A percentile compares a stretch with the other conserved stretches of the same genome.
Conservation (phyloP, 2,329 filamentous ascomycete species). For the Xylaria digitata region DNA sequence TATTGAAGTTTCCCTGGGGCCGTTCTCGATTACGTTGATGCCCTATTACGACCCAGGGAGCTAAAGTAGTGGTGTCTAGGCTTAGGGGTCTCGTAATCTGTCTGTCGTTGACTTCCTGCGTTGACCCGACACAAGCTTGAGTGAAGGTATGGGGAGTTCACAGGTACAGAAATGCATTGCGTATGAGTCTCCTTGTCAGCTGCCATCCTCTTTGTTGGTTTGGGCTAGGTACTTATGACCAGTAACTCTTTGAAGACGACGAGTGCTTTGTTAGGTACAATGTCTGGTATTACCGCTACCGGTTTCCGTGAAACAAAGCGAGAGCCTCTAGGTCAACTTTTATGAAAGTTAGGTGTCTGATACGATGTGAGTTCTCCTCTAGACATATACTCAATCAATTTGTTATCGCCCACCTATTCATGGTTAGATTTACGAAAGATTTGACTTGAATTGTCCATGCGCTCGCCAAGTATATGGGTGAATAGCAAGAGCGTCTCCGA, state of each 20-base stretch:
- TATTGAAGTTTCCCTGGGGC: not conserved
- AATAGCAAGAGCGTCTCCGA: not conserved
- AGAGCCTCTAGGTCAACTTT: not conserved
- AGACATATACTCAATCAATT: too few relatives aligned
- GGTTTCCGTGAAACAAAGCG: constrained; percentile 26
- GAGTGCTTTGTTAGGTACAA: constrained; percentile 2
- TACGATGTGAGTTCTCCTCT: not conserved
- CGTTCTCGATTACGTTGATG: constrained; percentile 1
- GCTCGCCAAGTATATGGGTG: not conserved
- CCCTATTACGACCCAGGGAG: not conserved
- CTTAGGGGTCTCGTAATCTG: not conserved
- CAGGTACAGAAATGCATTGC: not conserved
- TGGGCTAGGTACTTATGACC: not conserved
- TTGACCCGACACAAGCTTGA: not conserved
- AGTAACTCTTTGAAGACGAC: not conserved
- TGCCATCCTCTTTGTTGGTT: constrained; percentile 19
- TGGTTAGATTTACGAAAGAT: not conserved
- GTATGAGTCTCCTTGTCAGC: not conserved
- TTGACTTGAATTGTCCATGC: not conserved
- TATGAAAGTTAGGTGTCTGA: not conserved
- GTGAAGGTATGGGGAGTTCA: not conserved
- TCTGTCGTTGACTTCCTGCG: not conserved
- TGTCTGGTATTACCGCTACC: constrained; percentile 14
- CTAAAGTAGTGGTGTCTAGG: not conserved
- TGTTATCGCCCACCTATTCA: too few relatives aligned